These are phyloP conservation scores for Lactarius quietus DNA, from an alignment of 768 basidiomycete genomes.

Conservation along the genomic window DNA sequence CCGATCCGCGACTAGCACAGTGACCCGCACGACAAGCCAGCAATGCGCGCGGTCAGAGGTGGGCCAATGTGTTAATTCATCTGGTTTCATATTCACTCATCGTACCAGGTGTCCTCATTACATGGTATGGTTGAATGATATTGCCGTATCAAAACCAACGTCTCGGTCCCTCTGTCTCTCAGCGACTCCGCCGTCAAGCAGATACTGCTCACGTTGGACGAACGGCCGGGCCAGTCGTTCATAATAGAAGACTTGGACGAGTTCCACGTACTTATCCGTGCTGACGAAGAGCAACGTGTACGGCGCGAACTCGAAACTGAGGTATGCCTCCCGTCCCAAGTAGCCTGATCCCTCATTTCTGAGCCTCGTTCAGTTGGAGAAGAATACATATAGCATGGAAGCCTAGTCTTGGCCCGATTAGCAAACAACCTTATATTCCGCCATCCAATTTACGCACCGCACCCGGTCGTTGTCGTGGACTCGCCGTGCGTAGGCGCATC, in stretches of 20 bases:
- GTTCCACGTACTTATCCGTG: constrained; percentile 76
- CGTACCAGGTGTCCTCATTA: constrained; percentile 57
- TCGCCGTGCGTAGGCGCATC: not conserved
- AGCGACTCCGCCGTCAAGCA: constrained; percentile 91
- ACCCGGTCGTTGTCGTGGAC: not conserved
- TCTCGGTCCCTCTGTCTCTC: not conserved
- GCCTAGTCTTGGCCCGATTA: constrained; percentile 8
- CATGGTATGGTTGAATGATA: constrained; percentile 45
- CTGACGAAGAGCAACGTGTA: constrained; percentile 75
- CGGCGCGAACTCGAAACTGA: constrained; percentile 69
- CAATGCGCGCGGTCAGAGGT: constrained; percentile 18
- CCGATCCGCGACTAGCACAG: not conserved
- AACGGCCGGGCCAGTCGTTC: constrained; percentile 57
- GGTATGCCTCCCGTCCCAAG: constrained; percentile 41
- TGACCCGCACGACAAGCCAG: not conserved
- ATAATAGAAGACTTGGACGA: constrained; percentile 88
- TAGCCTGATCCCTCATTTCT: not conserved
- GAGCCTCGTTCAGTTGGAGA: constrained; percentile 57
- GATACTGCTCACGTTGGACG: constrained; percentile 78
- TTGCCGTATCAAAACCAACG: not conserved
- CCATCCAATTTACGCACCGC: not conserved
- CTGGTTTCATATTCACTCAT: not conserved
- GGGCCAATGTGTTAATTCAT: constrained; percentile 2
- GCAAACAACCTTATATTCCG: not conserved
- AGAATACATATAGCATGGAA: constrained; percentile 80